phyloP scores from a whole-genome alignment of 495 filamentous ascomycete genomes.

The Aspergillus taichungensis region DNA sequence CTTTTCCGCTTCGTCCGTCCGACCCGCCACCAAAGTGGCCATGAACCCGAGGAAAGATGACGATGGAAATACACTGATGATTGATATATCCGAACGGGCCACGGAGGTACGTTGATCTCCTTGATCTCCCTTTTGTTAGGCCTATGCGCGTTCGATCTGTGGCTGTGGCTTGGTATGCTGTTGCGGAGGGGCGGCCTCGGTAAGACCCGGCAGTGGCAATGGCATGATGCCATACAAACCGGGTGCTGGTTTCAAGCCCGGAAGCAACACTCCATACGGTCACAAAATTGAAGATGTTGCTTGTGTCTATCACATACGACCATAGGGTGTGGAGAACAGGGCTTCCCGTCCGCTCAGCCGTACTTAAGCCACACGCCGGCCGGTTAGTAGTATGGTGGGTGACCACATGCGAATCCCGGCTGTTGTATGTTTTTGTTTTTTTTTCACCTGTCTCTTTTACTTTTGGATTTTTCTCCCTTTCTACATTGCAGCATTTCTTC shows the following conservation, averaged over 20 bases:
- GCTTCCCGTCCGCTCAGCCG: conserved; percentile 43
- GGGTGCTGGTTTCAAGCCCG: background rate
- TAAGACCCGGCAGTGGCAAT: conserved; percentile 1
- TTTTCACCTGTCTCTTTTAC: conserved; percentile 23
- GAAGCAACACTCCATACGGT: background rate
- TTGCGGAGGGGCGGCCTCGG: background rate
- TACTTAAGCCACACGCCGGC: conserved; percentile 44
- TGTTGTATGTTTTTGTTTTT: conserved; percentile 38
- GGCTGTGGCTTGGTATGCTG: background rate
- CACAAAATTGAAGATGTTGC: conserved; percentile 7
- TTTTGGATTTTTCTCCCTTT: conserved; percentile 7
- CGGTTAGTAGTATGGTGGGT: conserved; percentile 44
- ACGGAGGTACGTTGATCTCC: conserved; percentile 50
- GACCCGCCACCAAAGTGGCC: conserved; percentile 21
- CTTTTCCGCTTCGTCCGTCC: conserved; percentile 5
- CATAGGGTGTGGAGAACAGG: conserved; percentile 44
- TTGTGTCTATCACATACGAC: conserved; percentile 30
- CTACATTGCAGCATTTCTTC: background rate
- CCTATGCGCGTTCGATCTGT: background rate
- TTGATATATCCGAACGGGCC: conserved; percentile 75
- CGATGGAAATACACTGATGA: conserved; percentile 69
- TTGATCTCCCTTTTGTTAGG: conserved; percentile 1
- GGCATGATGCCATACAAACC: background rate
- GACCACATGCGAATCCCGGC: conserved; percentile 43
- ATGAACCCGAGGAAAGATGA: conserved; percentile 42